phyloP scores from a whole-genome alignment of 176 grass and related monocot species.

The Zoysia japonica region DNA sequence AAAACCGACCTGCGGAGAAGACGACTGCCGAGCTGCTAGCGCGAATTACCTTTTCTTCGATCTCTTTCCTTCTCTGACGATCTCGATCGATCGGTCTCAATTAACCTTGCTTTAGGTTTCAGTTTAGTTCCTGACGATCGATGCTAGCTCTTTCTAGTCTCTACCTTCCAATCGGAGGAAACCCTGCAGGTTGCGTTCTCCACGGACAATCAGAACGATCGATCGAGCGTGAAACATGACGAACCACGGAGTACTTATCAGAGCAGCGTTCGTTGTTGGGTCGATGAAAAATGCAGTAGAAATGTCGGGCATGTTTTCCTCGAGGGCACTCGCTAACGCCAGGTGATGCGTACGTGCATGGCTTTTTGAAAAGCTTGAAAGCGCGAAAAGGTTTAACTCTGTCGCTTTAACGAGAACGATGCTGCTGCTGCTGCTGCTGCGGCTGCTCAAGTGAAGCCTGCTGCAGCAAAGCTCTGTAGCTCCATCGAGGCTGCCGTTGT shows the following conservation, averaged over 20 bases:
- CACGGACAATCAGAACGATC: background rate
- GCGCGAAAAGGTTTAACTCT: constrained; percentile 16
- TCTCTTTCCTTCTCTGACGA: background rate
- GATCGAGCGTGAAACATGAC: constrained; percentile 14
- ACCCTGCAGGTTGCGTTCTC: background rate
- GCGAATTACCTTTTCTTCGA: background rate
- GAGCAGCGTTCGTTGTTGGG: too few relatives aligned
- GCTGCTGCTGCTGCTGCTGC: too few relatives aligned
- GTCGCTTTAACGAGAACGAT: background rate
- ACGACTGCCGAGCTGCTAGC: constrained; percentile 44
- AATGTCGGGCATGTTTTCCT: constrained; percentile 22
- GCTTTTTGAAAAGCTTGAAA: constrained; percentile 15
- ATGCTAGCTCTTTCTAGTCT: too few relatives aligned
- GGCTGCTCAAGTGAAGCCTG: too few relatives aligned
- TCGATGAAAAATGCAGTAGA: background rate
- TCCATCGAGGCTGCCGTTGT: background rate
- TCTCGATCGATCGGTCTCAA: background rate
- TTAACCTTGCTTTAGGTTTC: background rate
- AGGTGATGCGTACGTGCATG: constrained; percentile 24
- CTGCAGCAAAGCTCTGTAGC: too few relatives aligned
- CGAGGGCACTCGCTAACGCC: constrained; percentile 26
- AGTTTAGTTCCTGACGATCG: background rate
- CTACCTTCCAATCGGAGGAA: constrained; percentile 23
- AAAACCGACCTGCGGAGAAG: background rate
- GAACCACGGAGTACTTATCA: background rate